Percentiles rank a stretch among this genome's conserved stretches.
Evolutionary conservation across 805 yeast species (phyloP).

Genomic region (Wickerhamomyces mucosus): DNA sequence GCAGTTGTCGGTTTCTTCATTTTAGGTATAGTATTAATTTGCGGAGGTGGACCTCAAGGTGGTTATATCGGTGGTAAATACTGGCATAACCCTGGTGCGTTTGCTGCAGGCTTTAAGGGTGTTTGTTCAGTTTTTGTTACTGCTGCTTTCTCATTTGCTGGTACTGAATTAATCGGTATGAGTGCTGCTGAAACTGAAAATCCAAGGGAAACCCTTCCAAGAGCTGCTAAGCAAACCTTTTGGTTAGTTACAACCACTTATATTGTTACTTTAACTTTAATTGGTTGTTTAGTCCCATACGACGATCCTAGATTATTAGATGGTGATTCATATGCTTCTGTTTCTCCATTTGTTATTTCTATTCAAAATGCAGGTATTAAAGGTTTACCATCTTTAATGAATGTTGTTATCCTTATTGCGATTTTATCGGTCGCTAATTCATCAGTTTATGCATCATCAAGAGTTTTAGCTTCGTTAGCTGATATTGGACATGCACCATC

Average conservation of each 20-base stretch:
- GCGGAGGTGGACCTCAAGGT: constrained; percentile 45
- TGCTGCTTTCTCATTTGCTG: constrained; percentile 69
- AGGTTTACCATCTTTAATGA: constrained; percentile 57
- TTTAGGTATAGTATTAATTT: constrained; percentile 35
- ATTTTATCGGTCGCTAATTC: constrained; percentile 67
- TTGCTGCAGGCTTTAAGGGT: constrained; percentile 51
- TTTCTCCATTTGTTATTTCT: constrained; percentile 76
- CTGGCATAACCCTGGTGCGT: constrained; percentile 46
- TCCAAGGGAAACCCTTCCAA: constrained; percentile 59
- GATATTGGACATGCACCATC: constrained; percentile 56
- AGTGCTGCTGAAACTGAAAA: constrained; percentile 71
- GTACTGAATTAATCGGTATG: constrained; percentile 63
- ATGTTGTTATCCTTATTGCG: constrained; percentile 58
- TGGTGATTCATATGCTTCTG: constrained; percentile 46
- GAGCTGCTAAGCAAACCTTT: constrained; percentile 72
- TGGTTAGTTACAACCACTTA: constrained; percentile 70
- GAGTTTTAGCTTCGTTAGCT: constrained; percentile 55
- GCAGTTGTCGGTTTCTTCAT: constrained; percentile 41
- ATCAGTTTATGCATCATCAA: constrained; percentile 59
- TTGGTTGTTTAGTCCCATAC: constrained; percentile 68
- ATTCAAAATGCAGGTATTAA: constrained; percentile 51
- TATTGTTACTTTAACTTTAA: constrained; percentile 42
- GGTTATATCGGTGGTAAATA: constrained; percentile 40
- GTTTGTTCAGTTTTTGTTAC: constrained; percentile 63
- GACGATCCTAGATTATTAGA: constrained; percentile 38